Evolutionary conservation across 148 eudicot genomes (phyloP), one percentile per base, ranked within the genome.

Genomic region (Rhododendron molle): DNA sequence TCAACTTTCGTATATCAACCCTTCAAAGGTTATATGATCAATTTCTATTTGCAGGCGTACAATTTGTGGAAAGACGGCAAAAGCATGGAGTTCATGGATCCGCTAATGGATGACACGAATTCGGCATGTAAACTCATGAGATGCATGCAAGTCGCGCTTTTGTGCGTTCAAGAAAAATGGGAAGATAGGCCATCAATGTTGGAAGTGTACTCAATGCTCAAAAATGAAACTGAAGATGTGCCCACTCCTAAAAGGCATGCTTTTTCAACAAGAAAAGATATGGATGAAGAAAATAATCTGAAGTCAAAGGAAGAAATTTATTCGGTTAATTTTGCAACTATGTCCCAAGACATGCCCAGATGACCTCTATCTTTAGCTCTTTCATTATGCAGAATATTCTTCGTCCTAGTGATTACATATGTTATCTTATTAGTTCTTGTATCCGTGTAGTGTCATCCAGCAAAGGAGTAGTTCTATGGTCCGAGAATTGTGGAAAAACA

Each of bases 1-100:
- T n/a, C 30, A n/a, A n/a, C n/a, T n/a, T n/a, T 7, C 21, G 2
- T 14, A 8, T 26, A n/a, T 65, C 30, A 65, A 10, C 26, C 3
- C 69, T 65, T 8, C 28, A 26, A n/a, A 65, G 13, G 32, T 10
- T 7, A 26, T 26, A 71, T 13, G 1, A 28, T 71, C 3, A 30
- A 71, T 3, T 30, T 28, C 2, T 30, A 23, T n/a, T 23, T 13
- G 16, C 76, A 71, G 76, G 76, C 76, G 1, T 71, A 71, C 3
- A 21, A 71, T 1, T 30, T 30, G 38, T 30, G 76, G 76, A 71
- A 71, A 4, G 6, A 13, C 0, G 20, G 76, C 7, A 71, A 30
- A 30, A 5, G 76, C 76, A 71, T 71, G 76, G 76, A 71, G 76
- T 71, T 71, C 76, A 71, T 71, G 76, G 76, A 30, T 71, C 38